Conservation (phyloP, 2,329 filamentous ascomycete genomes). For the Pyrenophora teres region DNA sequence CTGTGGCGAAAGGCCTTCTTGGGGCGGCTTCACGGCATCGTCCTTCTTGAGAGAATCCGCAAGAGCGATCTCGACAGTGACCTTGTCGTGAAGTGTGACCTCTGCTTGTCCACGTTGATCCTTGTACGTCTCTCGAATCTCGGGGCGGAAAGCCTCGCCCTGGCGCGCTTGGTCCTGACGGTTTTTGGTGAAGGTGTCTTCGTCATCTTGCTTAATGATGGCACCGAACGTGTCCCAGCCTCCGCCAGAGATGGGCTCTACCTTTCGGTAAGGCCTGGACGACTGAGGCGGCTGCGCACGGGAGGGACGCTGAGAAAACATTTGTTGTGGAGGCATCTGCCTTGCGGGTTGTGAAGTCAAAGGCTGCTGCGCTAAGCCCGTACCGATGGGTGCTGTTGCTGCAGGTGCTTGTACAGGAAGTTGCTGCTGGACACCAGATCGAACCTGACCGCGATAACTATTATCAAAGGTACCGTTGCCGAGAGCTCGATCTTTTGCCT, state of each 20-base stretch:
- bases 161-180: slow-evolving; percentile 36
- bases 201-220: slow-evolving; percentile 39
- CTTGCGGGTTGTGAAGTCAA: slow-evolving; percentile 22
- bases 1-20: slow-evolving; percentile 31
- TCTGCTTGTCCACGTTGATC: slow-evolving; percentile 39
- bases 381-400: slow-evolving; percentile 31
- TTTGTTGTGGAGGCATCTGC: slow-evolving; percentile 22
- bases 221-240: slow-evolving; percentile 42
- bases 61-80: slow-evolving; percentile 21
- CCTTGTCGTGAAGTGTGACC: slow-evolving; percentile 34
- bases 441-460: slow-evolving; percentile 58
- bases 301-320: slow-evolving; percentile 26
- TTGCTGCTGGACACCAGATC: slow-evolving; percentile 38
- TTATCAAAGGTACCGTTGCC: slow-evolving; percentile 78
- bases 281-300: slow-evolving; percentile 21
- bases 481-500: slow-evolving; percentile 67
- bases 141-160: slow-evolving; percentile 37
- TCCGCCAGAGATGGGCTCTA: slow-evolving; percentile 36
- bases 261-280: slow-evolving; percentile 29
- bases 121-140: slow-evolving; percentile 41
- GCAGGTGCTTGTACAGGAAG: slow-evolving; percentile 33
- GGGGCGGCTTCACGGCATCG: slow-evolving; percentile 27
- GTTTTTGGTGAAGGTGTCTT: slow-evolving; percentile 27
- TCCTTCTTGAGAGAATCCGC: slow-evolving; percentile 31
- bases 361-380: slow-evolving; percentile 25